Base-by-base conservation (phyloP, 2,329 filamentous ascomycete genomes). In the Fusarium circinatum region DNA sequence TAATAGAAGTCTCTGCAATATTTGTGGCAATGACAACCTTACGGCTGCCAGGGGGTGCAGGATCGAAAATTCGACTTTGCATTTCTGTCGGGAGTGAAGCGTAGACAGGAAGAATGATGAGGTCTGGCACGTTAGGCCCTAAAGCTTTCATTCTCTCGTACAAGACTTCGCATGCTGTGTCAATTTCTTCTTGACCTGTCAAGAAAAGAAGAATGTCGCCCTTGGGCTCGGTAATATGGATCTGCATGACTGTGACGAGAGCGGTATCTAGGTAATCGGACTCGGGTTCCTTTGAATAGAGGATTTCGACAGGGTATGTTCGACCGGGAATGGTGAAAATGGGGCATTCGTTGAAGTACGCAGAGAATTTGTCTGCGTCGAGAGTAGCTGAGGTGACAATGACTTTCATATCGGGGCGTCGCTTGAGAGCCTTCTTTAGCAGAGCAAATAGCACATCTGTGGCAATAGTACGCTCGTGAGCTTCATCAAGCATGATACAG, bases 1-100 rank as follows among this genome's bases (percentile, higher is more conserved):
- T 99, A 79, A 99, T 96, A 62, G 94, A 98, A 0, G 96, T 99
- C 80, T 99, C 96, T 2, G 96, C 96, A 79, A 99, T 99, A 78
- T 99, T 99, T 41, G 96, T 99, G 5, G 96, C 96, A 80, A 99
- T 97, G 67, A 99, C 94, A 4, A 98, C 95, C 83, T 99, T 99
- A 63, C 96, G 89, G 61, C 90, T 91, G 22, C 96, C 96, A 1
- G 92, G 88, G 0, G 96, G 94, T 1, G 96, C 94, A 5, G 96
- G 95, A 36, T 99, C 96, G 80, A 99, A 99, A 71, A 99, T 98
- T 65, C 90, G 90, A 77, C 93, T 96, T 80, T 98, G 96, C 86
- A 97, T 95, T 82, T 99, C 97, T 70, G 92, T 95, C 0, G 96
- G 96, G 32, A 99, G 87, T 1, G 94, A 94, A 65, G 95, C 96